Evolutionary conservation across 2,329 filamentous ascomycete species (phyloP), one percentile per base, ranked within the genome.

Genomic region (Chaetomium strumarium): DNA sequence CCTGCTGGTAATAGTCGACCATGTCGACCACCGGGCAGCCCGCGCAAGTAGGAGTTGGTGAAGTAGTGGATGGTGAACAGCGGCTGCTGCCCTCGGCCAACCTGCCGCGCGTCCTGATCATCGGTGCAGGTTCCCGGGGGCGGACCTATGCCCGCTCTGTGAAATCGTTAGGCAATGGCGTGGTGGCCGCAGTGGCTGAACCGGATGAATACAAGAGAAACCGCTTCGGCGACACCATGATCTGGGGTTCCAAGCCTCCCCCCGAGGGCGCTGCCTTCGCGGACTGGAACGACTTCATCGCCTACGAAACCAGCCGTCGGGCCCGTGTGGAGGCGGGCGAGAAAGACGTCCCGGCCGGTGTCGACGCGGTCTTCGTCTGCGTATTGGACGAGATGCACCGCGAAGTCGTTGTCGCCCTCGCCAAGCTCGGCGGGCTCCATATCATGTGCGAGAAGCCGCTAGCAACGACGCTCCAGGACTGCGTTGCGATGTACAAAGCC

Each of bases 371-470:
- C 31, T 82, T 82, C 58, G 73, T 83, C 16, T 83, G 79, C 67
- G 90, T 95, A 2, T 76, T 92, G 10, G 93, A 99, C 68, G 88
- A 95, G 69, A 85, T 88, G 72, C 93, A 99, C 68, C 83, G 83
- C 46, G 85, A 90, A 51, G 89, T 92, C 44, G 79, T 96, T 19
- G 77, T 85, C 40, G 86, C 82, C 1, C 76, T 96, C 48, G 85
- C 87, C 1, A 80, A 80, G 12, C 71, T 84, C 74, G 66, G 79
- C 75, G 67, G 67, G 2, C 72, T 96, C 44, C 90, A 96, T 67
- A 83, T 97, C 58, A 88, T 96, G 76, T 95, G 90, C 67, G 93
- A 99, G 75, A 99, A 99, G 71, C 93, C 93, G 2, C 72, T 99
- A 49, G 89, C 90, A 0, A 90, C 89, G 19, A 86, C 81, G 0